phyloP scores from a whole-genome alignment of 495 filamentous ascomycete species.

The Lophiotrema nucula region DNA sequence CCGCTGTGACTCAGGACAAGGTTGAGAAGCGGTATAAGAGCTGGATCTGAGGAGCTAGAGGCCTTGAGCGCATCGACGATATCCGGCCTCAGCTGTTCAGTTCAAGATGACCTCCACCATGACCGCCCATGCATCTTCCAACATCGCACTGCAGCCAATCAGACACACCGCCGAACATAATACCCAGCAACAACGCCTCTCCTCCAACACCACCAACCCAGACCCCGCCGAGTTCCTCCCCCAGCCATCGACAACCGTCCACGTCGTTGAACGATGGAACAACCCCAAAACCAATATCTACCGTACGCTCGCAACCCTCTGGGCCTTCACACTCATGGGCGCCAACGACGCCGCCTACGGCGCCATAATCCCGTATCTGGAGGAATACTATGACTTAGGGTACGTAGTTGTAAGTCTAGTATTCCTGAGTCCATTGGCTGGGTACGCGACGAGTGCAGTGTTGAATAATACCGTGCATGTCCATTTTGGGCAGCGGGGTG shows the following conservation, averaged over 20 bases:
- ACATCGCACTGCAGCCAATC: no score
- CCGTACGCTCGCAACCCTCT: constrained; percentile 64
- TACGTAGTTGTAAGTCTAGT: constrained; percentile 60
- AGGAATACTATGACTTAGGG: constrained; percentile 54
- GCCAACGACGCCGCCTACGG: constrained; percentile 78
- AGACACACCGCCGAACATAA: no score
- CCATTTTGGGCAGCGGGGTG: constrained; percentile 66
- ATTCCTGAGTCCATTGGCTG: constrained; percentile 59
- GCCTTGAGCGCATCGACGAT: no score
- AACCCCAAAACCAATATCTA: constrained; percentile 60
- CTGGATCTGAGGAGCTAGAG: no score
- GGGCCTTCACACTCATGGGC: constrained; percentile 73
- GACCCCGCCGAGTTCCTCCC: neutral
- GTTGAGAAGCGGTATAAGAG: no score
- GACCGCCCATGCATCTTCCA: no score
- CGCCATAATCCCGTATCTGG: constrained; percentile 63
- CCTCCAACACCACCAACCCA: no score
- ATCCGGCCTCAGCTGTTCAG: no score
- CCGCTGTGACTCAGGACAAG: no score
- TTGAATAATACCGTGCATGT: constrained; percentile 58
- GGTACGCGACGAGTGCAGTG: constrained; percentile 55
- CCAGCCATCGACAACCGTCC: neutral
- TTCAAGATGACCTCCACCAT: no score
- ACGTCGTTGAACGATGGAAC: constrained; percentile 61
- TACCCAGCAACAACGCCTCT: no score